Evolutionary conservation across 257 asterid species (phyloP).

Genomic region (Primulina eburnea): DNA sequence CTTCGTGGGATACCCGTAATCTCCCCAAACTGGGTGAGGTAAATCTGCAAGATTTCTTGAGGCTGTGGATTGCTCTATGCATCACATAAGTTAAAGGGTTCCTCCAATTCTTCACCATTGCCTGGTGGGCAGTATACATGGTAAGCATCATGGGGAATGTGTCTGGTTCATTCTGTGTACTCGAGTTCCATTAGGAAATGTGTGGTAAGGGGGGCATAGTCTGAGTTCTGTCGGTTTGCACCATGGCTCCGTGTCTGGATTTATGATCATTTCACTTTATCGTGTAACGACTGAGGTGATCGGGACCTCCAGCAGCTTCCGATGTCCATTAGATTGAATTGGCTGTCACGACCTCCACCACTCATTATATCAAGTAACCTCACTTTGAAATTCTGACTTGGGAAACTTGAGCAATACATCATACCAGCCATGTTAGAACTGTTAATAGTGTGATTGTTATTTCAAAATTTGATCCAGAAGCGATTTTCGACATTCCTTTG

Average conservation of each 20-base stretch:
- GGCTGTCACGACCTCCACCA: constrained; percentile 56
- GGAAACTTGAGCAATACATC: constrained; percentile 40
- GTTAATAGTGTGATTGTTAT: neutral
- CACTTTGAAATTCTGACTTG: constrained; percentile 52
- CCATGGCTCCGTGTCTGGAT: constrained; percentile 47
- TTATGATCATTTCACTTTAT: constrained; percentile 59
- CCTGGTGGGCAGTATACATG: constrained; percentile 63
- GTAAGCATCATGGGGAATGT: constrained; percentile 47
- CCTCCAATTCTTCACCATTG: constrained; percentile 38
- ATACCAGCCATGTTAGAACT: constrained; percentile 19
- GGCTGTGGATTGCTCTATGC: constrained; percentile 63
- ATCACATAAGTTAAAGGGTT: constrained; percentile 47
- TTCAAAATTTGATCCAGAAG: constrained; percentile 5
- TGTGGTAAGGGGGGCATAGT: constrained; percentile 58
- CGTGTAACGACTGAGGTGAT: constrained; percentile 53
- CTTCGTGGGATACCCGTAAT: constrained; percentile 51
- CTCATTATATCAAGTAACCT: constrained; percentile 40
- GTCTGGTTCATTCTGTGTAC: constrained; percentile 37
- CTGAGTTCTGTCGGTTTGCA: constrained; percentile 33
- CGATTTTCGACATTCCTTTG: constrained; percentile 58
- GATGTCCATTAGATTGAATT: constrained; percentile 57
- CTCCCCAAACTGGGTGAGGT: constrained; percentile 66
- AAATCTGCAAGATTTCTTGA: constrained; percentile 58
- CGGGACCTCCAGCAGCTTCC: constrained; percentile 50
- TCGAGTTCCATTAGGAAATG: constrained; percentile 42